Percentiles rank a stretch among this genome's conserved stretches.
These are phyloP conservation scores for Fusarium sublunatum DNA, from an alignment of 2,329 filamentous ascomycete genomes.

Conservation along the genomic window DNA sequence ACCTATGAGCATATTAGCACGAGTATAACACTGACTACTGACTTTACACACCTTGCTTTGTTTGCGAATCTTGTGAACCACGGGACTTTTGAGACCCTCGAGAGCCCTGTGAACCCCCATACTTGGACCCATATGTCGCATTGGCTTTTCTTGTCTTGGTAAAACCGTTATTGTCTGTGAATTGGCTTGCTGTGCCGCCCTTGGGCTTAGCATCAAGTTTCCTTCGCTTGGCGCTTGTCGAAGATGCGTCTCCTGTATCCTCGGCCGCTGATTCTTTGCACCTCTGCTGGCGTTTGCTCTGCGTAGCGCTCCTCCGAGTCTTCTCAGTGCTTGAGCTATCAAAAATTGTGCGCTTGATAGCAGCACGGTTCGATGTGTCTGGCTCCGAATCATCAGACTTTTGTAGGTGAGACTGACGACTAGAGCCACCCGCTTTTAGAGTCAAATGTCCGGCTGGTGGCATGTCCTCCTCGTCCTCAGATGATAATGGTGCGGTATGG, in stretches of 20 bases:
- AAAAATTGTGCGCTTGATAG: constrained; percentile 53
- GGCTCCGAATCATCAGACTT: constrained; percentile 45
- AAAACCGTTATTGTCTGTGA: constrained; percentile 44
- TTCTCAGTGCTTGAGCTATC: constrained; percentile 2
- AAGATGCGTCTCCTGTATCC: constrained; percentile 3
- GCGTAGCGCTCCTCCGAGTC: constrained; percentile 7
- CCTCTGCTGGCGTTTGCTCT: constrained; percentile 9
- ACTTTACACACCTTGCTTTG: constrained; percentile 34
- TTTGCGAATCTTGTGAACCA: constrained; percentile 42
- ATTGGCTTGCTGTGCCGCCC: constrained; percentile 39
- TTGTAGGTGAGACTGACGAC: constrained; percentile 1
- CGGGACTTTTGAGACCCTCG: constrained; percentile 29
- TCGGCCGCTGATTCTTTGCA: neutral
- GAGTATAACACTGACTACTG: neutral
- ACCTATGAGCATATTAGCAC: constrained; percentile 17
- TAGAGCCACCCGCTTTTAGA: constrained; percentile 1
- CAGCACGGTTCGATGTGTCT: constrained; percentile 41
- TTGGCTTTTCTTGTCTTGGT: constrained; percentile 31
- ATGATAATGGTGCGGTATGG: constrained; percentile 47
- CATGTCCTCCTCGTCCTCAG: constrained; percentile 40
- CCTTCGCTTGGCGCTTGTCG: constrained; percentile 34
- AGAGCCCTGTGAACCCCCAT: constrained; percentile 38
- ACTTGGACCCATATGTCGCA: constrained; percentile 44
- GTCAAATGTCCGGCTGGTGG: constrained; percentile 5
- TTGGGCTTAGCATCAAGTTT: constrained; percentile 11